Evolutionary conservation across 768 basidiomycete genomes (phyloP).

Genomic region (Lactarius pseudohatsudake): DNA sequence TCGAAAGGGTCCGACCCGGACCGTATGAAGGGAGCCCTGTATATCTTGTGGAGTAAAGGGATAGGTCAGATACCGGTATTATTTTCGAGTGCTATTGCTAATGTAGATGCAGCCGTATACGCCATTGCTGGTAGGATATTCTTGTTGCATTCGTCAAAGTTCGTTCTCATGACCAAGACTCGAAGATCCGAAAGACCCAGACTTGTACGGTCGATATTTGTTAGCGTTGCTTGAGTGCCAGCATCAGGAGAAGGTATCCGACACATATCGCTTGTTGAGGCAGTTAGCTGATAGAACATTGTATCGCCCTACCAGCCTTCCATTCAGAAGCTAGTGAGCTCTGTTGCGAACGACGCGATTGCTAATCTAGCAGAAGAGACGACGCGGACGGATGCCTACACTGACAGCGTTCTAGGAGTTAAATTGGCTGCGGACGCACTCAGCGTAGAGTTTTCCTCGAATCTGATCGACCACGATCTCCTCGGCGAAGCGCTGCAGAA

Average conservation of each 20-base stretch:
- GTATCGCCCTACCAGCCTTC: slow-evolving; percentile 51
- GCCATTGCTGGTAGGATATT: slow-evolving; percentile 61
- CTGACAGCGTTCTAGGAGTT: slow-evolving; percentile 48
- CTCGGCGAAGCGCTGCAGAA: slow-evolving; percentile 47
- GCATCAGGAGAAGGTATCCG: slow-evolving; percentile 76
- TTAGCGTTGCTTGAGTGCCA: slow-evolving; percentile 70
- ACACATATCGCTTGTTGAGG: background rate
- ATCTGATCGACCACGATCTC: slow-evolving; percentile 44
- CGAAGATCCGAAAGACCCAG: slow-evolving; percentile 45
- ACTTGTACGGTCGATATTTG: slow-evolving; percentile 56
- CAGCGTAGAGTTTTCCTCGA: slow-evolving; percentile 48
- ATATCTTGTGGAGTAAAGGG: slow-evolving; percentile 72
- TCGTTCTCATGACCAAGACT: slow-evolving; percentile 7
- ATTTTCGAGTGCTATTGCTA: slow-evolving; percentile 24
- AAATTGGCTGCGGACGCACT: slow-evolving; percentile 50
- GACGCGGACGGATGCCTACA: slow-evolving; percentile 61
- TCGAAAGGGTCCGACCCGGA: slow-evolving; percentile 82
- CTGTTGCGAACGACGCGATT: slow-evolving; percentile 61
- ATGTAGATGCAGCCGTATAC: slow-evolving; percentile 51
- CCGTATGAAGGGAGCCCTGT: slow-evolving; percentile 92
- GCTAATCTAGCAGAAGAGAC: slow-evolving; percentile 62
- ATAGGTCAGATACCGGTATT: slow-evolving; percentile 46
- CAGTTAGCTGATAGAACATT: background rate
- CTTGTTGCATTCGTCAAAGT: background rate
- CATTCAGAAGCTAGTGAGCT: slow-evolving; percentile 67